Conservation (phyloP, 768 basidiomycete genomes). For the Macrolepiota dolichaula region DNA sequence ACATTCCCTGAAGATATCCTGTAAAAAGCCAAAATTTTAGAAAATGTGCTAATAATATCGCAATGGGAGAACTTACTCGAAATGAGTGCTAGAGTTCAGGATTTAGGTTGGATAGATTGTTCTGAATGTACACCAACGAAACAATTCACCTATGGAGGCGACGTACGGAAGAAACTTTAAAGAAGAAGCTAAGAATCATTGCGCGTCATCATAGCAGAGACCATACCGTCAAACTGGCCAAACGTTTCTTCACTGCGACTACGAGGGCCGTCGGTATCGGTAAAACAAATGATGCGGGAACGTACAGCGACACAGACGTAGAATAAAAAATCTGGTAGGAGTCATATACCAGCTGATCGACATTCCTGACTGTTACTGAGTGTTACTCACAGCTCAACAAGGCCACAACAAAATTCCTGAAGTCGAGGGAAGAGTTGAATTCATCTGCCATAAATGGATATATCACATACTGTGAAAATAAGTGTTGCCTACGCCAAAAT, state of each 20-base stretch:
- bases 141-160: background rate
- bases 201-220: background rate
- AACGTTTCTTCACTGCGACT: background rate
- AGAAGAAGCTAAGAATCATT: background rate
- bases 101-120: background rate
- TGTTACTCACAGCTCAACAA: slow-evolving; percentile 1
- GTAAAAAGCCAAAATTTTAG: background rate
- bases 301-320: slow-evolving; percentile 4
- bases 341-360: background rate
- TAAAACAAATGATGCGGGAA: background rate
- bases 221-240: background rate
- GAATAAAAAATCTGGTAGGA: background rate
- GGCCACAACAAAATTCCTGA: background rate
- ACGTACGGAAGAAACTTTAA: background rate
- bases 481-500: background rate
- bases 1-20: slow-evolving; percentile 5
- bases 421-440: background rate
- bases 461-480: background rate
- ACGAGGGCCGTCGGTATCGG: background rate
- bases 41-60: background rate
- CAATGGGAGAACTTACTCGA: background rate
- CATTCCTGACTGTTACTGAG: too few species aligned
- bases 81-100: background rate
- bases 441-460: background rate
- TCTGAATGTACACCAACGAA: background rate